Evolutionary conservation across 352 stramenopile species (phyloP).

Genomic region (Discostella stelligera): DNA sequence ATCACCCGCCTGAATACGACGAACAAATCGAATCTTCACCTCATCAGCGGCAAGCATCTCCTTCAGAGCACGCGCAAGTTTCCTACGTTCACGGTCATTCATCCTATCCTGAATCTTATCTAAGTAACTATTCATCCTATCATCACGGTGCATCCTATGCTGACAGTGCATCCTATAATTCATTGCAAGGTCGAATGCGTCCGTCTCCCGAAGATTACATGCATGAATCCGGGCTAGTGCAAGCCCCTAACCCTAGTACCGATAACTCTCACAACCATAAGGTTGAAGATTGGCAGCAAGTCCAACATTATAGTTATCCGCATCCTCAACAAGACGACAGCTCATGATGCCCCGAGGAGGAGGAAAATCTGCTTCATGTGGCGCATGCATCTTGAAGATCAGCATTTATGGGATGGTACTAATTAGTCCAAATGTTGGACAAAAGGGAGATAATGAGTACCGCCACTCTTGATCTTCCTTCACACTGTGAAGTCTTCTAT

Average conservation of each 20-base stretch:
- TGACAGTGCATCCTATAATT: slow-evolving; percentile 4
- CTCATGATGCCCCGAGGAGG: not conserved
- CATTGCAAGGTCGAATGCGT: not conserved
- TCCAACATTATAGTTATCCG: not conserved
- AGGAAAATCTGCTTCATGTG: not conserved
- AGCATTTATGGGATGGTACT: too few relatives aligned
- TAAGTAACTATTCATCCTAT: not conserved
- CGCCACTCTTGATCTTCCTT: not conserved
- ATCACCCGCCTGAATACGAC: slow-evolving; percentile 1
- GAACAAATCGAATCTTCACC: not conserved
- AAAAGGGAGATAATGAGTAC: too few relatives aligned
- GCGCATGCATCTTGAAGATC: not conserved
- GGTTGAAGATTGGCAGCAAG: slow-evolving; percentile 6
- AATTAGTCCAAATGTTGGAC: too few relatives aligned
- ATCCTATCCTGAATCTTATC: not conserved
- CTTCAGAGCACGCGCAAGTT: not conserved
- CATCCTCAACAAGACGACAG: not conserved
- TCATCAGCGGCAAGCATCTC: not conserved
- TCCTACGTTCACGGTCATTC: not conserved
- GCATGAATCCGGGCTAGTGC: not conserved
- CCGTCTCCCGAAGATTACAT: slow-evolving; percentile 12
- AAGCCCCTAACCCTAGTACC: not conserved
- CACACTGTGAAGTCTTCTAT: not conserved
- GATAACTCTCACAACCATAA: slow-evolving; percentile 3
- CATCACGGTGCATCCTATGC: not conserved